These are phyloP conservation scores for Clarireedia paspali DNA, from an alignment of 2,329 filamentous ascomycete genomes.

Conservation along the genomic window DNA sequence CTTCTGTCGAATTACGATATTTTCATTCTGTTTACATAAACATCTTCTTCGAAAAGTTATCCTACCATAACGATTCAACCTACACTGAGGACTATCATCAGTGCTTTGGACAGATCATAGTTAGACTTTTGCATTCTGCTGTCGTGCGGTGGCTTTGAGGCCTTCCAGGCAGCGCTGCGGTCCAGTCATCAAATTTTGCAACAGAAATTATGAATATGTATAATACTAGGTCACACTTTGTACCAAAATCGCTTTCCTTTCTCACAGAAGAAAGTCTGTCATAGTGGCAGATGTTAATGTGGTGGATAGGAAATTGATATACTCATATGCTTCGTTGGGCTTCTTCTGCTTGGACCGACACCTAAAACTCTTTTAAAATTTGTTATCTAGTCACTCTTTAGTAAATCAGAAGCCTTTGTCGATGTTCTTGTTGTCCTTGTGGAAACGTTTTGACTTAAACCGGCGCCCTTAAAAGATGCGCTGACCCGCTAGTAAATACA, in stretches of 20 bases:
- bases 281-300: constrained; percentile 18
- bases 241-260: constrained; percentile 8
- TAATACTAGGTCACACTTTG: constrained; percentile 19
- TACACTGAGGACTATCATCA: constrained; percentile 43
- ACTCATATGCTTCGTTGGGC: constrained; percentile 24
- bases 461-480: too few species aligned
- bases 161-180: constrained; percentile 17
- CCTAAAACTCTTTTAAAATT: constrained; percentile 17
- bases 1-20: constrained; percentile 25
- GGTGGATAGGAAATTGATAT: constrained; percentile 18
- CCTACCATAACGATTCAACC: constrained; percentile 45
- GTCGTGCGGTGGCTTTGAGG: constrained; percentile 19
- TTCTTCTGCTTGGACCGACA: constrained; percentile 21
- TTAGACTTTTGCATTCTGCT: constrained; percentile 46
- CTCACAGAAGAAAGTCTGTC: constrained; percentile 15
- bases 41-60: constrained; percentile 30
- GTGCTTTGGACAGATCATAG: constrained; percentile 55
- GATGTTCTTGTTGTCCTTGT: background rate
- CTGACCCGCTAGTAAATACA: background rate
- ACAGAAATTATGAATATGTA: constrained; percentile 20
- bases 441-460: background rate
- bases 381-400: constrained; percentile 31
- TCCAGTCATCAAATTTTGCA: constrained; percentile 21
- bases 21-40: constrained; percentile 27
- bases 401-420: constrained; percentile 18